A percentile compares a stretch with the other conserved stretches of the same genome.
These are phyloP conservation scores for Euphrasia confusa DNA, from an alignment of 257 asterid species.

Conservation along the genomic window DNA sequence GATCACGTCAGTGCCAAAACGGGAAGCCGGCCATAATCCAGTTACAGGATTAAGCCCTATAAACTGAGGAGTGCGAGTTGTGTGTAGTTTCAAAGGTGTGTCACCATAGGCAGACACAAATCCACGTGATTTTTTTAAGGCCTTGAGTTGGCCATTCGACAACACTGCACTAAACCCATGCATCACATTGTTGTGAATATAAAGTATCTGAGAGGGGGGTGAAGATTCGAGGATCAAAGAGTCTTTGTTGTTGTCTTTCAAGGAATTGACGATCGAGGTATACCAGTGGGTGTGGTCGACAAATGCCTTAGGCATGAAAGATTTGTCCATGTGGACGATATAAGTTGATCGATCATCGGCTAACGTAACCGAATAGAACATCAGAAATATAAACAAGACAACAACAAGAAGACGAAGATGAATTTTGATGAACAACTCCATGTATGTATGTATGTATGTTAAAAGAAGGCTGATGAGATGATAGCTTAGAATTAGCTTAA, in stretches of 20 bases:
- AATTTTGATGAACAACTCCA: no score
- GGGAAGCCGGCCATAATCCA: conserved; percentile 36
- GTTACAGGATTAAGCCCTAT: conserved; percentile 24
- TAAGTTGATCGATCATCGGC: conserved; percentile 17
- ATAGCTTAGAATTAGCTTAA: no score
- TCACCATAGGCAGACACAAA: conserved; percentile 27
- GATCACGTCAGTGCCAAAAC: conserved; percentile 34
- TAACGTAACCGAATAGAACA: neutral
- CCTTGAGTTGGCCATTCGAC: conserved; percentile 15
- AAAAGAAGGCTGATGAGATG: no score
- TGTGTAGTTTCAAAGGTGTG: neutral
- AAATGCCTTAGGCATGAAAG: conserved; percentile 31
- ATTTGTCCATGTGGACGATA: conserved; percentile 33
- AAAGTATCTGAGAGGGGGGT: neutral
- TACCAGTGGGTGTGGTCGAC: conserved; percentile 27
- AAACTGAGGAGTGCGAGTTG: conserved; percentile 27
- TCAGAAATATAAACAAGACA: no score
- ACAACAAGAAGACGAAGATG: no score
- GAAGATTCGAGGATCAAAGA: no score
- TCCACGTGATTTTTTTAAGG: conserved; percentile 22
- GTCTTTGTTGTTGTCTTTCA: neutral
- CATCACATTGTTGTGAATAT: conserved; percentile 30
- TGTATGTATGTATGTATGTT: no score
- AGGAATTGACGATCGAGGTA: conserved; percentile 22
- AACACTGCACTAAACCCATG: conserved; percentile 31